Evolutionary conservation across 495 filamentous ascomycete species (phyloP).

Genomic region (Bryoglossum gracile): DNA sequence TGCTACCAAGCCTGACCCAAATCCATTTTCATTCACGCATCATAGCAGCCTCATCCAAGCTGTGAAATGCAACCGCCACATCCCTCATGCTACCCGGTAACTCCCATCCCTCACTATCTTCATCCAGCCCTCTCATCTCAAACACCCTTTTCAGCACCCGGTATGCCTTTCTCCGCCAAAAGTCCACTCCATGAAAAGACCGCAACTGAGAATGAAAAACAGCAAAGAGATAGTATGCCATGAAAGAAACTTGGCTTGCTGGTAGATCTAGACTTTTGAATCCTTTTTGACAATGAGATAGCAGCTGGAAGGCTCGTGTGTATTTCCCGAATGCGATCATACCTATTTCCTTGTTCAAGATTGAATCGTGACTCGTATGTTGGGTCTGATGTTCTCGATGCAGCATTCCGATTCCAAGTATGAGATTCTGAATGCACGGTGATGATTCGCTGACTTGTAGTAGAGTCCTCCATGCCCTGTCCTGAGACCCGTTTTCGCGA

Average conservation of each 20-base stretch:
- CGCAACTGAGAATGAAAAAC: not conserved
- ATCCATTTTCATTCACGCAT: too few species aligned
- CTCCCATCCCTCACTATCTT: not conserved
- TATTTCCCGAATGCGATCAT: not conserved
- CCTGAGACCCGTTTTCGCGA: not conserved
- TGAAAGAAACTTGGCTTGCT: not conserved
- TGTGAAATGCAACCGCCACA: not conserved
- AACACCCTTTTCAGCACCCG: not conserved
- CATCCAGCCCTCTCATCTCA: not conserved
- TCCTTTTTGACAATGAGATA: not conserved
- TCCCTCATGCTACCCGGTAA: not conserved
- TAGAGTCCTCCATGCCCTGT: slow-evolving; percentile 1
- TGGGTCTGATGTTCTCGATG: too few species aligned
- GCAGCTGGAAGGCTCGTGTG: not conserved
- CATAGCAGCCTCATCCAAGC: too few species aligned
- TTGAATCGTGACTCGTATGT: not conserved
- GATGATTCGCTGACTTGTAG: not conserved
- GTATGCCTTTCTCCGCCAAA: not conserved
- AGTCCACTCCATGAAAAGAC: not conserved
- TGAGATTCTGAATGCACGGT: slow-evolving; percentile 5
- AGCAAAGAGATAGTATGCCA: slow-evolving; percentile 1
- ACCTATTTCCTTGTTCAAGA: not conserved
- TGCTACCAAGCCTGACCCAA: too few species aligned
- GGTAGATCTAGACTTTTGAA: not conserved
- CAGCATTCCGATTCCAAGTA: slow-evolving; percentile 3